Conservation (phyloP, 179 eudicot species). For the Beta lomatogona region DNA sequence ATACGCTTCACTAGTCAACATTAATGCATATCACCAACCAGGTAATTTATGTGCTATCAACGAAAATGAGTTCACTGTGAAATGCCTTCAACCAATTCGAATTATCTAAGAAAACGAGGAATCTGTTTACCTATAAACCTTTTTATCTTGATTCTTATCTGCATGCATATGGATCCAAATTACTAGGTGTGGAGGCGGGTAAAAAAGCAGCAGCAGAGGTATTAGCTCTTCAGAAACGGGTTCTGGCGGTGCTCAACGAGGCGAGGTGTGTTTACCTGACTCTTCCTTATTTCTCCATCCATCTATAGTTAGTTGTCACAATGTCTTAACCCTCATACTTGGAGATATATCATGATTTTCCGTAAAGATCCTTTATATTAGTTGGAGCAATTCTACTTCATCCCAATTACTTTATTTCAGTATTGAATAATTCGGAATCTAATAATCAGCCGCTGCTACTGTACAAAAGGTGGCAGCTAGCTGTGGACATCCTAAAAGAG, state of each 20-base stretch:
- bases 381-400: no score
- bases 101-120: not conserved
- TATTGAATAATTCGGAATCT: no score
- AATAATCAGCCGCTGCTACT: no score
- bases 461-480: no score
- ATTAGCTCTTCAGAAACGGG: conserved; percentile 95
- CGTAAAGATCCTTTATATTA: no score
- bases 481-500: no score
- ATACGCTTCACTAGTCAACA: conserved; percentile 88
- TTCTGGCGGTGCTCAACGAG: conserved; percentile 86
- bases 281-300: conserved; percentile 6
- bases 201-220: conserved; percentile 99
- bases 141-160: not conserved
- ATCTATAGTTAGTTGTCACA: no score
- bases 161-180: conserved; percentile 14
- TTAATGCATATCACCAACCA: conserved; percentile 98
- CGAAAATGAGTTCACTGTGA: not conserved
- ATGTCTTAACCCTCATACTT: no score
- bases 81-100: not conserved
- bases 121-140: not conserved
- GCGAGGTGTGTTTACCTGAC: conserved; percentile 57
- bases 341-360: no score
- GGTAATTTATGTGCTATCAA: conserved; percentile 44
- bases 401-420: no score
- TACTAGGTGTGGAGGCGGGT: conserved; percentile 95